phyloP scores from a whole-genome alignment of 306 rosid genomes.

The Comarum palustre region DNA sequence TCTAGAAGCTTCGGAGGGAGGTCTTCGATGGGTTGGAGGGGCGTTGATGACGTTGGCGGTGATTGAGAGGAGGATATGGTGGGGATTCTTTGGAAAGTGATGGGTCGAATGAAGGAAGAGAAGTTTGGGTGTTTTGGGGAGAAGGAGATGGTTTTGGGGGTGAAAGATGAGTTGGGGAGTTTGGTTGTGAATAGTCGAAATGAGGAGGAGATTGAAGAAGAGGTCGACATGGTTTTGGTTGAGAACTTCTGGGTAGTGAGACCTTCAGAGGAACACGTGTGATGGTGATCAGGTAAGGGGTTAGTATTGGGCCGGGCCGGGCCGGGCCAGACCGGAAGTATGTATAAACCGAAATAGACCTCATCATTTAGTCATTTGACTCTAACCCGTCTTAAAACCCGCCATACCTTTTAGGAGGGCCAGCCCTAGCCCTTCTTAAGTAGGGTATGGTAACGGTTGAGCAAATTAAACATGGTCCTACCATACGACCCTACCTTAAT shows the following conservation, averaged over 20 bases:
- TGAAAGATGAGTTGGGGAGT: conserved; percentile 24
- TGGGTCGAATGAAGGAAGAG: conserved; percentile 35
- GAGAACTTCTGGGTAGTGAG: not conserved
- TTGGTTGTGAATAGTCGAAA: conserved; percentile 48
- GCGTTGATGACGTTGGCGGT: conserved; percentile 25
- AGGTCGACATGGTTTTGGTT: conserved; percentile 35
- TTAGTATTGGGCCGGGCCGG: too few species aligned
- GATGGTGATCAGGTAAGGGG: too few species aligned
- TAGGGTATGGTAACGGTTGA: too few species aligned
- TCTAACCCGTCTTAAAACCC: too few species aligned
- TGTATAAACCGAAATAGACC: too few species aligned
- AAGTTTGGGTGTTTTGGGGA: conserved; percentile 21
- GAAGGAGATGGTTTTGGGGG: conserved; percentile 6
- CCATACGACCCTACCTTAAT: too few species aligned
- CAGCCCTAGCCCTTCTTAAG: too few species aligned
- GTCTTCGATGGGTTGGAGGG: conserved; percentile 74
- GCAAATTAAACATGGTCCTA: too few species aligned
- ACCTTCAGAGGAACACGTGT: not conserved
- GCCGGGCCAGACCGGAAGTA: too few species aligned
- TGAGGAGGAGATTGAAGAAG: conserved; percentile 49
- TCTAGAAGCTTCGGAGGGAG: conserved; percentile 95
- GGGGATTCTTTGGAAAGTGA: conserved; percentile 60
- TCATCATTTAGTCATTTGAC: too few species aligned
- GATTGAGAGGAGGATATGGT: conserved; percentile 22
- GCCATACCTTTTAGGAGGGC: too few species aligned